Evolutionary conservation across 164 flowering plant genomes (phyloP), one percentile per base, ranked within the genome.

Genomic region (Pachysandra terminalis): DNA sequence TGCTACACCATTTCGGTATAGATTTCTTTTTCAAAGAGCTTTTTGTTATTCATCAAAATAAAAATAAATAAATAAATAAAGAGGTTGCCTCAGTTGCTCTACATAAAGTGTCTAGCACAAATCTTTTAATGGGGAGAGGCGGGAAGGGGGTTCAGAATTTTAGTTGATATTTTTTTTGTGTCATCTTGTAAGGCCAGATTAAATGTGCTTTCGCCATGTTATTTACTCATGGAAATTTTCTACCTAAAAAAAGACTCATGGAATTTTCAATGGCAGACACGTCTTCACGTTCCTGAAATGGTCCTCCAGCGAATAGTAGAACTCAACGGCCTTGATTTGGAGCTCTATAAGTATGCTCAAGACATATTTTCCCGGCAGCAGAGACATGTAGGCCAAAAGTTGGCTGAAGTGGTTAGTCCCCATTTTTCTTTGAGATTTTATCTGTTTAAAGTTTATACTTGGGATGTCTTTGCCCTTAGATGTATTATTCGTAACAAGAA

Each of bases 311-410:
- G 84, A 75, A 93, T 96, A 66, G 65, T 67, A 51, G 77, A 83
- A 49, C 86, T 89, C 13, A 96, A 93, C 82, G 75, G 80, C 68
- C 96, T 96, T 66, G 99, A 96, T 65, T 67, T 89, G 65, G 90
- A 93, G 75, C 96, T 96, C 13, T 96, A 88, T 69, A 81, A 87
- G 73, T 84, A 96, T 78, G 98, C 96, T 1, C 84, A 83, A 71
- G 51, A 67, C 55, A 85, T 90, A 56, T 92, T 87, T 75, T 73
- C 70, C 1, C 84, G 79, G 69, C 87, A 89, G 79, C 92, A 77
- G 62, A 68, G 66, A 59, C 83, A 62, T 61, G 52, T 70, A 19
- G 51, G 56, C 24, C 72, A 61, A 35, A 78, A 78, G 70, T 61
- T 72, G 45, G 63, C 48, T 32, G 66, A 58, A 37, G 52, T 40